Evolutionary conservation across 2,329 filamentous ascomycete genomes (phyloP), one percentile per base, ranked within the genome.

Genomic region (Cladorrhinum sp.): DNA sequence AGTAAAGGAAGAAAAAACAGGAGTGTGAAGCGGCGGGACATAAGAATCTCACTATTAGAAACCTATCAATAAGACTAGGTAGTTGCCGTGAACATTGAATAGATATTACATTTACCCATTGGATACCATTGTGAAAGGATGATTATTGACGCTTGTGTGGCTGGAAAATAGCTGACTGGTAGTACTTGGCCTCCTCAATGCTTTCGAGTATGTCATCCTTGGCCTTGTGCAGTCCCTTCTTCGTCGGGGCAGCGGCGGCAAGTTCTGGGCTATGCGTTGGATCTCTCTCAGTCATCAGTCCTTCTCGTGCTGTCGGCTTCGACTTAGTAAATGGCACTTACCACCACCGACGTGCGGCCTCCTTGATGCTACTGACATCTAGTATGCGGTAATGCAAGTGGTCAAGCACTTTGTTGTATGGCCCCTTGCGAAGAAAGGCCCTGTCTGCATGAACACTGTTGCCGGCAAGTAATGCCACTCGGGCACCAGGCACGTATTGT

Each of bases 381-480:
- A 98, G 77, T 65, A 99, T 90, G 16, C 95, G 86, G 76, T 99
- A 92, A 75, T 96, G 90, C 66, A 99, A 79, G 74, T 95, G 86
- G 60, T 89, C 84, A 54, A 91, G 76, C 1, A 96, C 86, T 62
- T 81, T 78, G 42, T 80, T 83, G 75, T 94, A 99, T 0, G 93
- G 92, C 60, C 81, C 81, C 64, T 85, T 84, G 4, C 85, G 80
- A 62, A 99, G 79, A 72, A 99, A 99, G 1, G 86, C 85, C 69
- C 86, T 86, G 75, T 99, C 95, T 2, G 90, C 91, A 72, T 99
- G 94, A 24, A 99, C 91, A 60, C 89, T 95, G 76, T 96, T 99
- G 1, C 95, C 95, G 0, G 95, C 93, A 46, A 99, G 80, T 60
- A 98, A 75, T 0, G 86, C 94, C 33, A 76, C 83, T 53, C 86